These are phyloP conservation scores for Flaveria trinervia DNA, from an alignment of 129 eudicot species.

Conservation along the genomic window DNA sequence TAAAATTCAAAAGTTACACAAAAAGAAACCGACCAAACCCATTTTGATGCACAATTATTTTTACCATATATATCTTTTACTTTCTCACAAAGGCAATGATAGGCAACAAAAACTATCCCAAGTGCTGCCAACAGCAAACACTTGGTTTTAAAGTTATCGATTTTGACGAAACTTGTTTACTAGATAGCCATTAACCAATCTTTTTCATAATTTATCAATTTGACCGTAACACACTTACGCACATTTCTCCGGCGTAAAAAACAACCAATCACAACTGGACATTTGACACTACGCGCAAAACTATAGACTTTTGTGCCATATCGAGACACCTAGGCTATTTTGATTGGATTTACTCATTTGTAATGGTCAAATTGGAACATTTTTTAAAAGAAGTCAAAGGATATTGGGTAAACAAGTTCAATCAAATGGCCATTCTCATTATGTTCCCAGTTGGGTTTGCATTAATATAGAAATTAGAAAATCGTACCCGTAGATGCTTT, in stretches of 20 bases:
- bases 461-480: not conserved
- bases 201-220: not conserved
- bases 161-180: not conserved
- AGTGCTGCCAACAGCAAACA: not conserved
- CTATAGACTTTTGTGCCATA: too few relatives aligned
- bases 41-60: not conserved
- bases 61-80: not conserved
- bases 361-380: not conserved
- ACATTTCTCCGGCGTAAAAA: too few relatives aligned
- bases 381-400: not conserved
- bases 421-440: not conserved
- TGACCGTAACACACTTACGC: too few relatives aligned
- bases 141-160: not conserved
- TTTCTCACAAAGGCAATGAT: not conserved
- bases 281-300: too few relatives aligned
- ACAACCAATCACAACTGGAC: too few relatives aligned
- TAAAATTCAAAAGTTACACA: not conserved
- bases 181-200: not conserved
- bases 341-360: not conserved
- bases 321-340: not conserved
- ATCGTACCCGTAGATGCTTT: constrained; percentile 59
- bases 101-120: not conserved
- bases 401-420: not conserved
- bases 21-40: not conserved
- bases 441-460: not conserved